Percentiles rank a stretch among this genome's conserved stretches.
These are phyloP conservation scores for Choiromyces venosus DNA, from an alignment of 495 filamentous ascomycete species.

Conservation along the genomic window DNA sequence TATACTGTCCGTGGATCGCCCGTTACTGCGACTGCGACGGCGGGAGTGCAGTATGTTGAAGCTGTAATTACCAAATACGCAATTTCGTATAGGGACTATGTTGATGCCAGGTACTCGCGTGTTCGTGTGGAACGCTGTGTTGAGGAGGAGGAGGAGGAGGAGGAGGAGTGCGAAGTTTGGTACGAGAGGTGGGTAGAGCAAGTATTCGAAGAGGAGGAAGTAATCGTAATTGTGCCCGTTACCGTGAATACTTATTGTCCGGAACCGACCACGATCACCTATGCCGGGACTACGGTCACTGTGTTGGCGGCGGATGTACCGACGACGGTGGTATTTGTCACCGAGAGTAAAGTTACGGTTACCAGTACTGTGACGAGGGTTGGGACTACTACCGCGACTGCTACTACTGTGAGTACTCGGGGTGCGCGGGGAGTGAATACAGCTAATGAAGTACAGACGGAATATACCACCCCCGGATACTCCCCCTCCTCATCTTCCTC, in stretches of 20 bases:
- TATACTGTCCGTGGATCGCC: conserved; percentile 1
- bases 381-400: background rate
- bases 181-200: conserved; percentile 23
- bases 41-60: conserved; percentile 10
- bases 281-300: conserved; percentile 46
- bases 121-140: conserved; percentile 21
- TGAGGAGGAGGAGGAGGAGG: background rate
- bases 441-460: background rate
- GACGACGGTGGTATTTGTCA: conserved; percentile 48
- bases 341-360: conserved; percentile 40
- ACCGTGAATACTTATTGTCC: conserved; percentile 28
- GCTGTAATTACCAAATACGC: conserved; percentile 17
- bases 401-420: conserved; percentile 10
- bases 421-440: background rate
- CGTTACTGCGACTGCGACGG: background rate
- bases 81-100: conserved; percentile 15
- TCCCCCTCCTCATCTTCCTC: background rate
- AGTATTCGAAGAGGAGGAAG: conserved; percentile 5
- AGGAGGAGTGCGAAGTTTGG: conserved; percentile 14
- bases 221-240: conserved; percentile 8
- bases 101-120: background rate
- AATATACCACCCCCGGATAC: conserved; percentile 18
- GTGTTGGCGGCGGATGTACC: conserved; percentile 47
- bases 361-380: conserved; percentile 6
- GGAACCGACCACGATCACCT: conserved; percentile 16